These are phyloP conservation scores for Ustilago curta DNA, from an alignment of 1,284 basidiomycete genomes.

Conservation along the genomic window DNA sequence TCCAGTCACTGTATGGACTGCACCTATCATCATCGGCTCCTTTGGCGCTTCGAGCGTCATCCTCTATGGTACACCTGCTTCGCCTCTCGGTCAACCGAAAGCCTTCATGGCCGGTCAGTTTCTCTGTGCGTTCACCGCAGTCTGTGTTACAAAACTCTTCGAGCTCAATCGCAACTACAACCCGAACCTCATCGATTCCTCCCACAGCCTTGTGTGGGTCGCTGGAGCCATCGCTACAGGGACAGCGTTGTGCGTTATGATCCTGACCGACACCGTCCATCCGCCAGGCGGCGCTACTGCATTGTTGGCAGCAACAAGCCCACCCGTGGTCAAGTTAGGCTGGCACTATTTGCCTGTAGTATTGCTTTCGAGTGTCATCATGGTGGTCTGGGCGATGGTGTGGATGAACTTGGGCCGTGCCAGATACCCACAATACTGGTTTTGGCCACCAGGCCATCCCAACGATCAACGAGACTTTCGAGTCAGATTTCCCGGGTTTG, in stretches of 20 bases:
- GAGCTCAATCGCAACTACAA: slow-evolving; percentile 47
- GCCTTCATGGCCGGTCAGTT: slow-evolving; percentile 52
- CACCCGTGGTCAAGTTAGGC: slow-evolving; percentile 41
- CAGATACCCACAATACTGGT: slow-evolving; percentile 39
- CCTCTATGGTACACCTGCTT: slow-evolving; percentile 53
- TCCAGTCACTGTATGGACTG: slow-evolving; percentile 41
- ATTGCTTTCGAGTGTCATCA: slow-evolving; percentile 44
- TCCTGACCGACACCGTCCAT: slow-evolving; percentile 52
- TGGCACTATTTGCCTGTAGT: slow-evolving; percentile 53
- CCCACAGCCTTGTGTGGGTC: slow-evolving; percentile 51
- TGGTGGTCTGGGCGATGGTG: slow-evolving; percentile 49
- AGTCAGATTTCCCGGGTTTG: slow-evolving; percentile 28
- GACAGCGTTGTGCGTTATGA: slow-evolving; percentile 47
- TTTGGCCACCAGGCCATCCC: slow-evolving; percentile 27
- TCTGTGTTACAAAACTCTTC: slow-evolving; percentile 57
- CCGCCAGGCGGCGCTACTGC: slow-evolving; percentile 56
- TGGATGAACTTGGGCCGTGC: slow-evolving; percentile 55
- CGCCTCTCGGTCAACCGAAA: slow-evolving; percentile 50
- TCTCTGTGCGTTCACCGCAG: slow-evolving; percentile 41
- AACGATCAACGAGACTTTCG: slow-evolving; percentile 25
- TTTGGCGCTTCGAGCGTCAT: slow-evolving; percentile 57
- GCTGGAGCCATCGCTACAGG: slow-evolving; percentile 46
- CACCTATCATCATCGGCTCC: slow-evolving; percentile 55
- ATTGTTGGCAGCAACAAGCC: slow-evolving; percentile 42
- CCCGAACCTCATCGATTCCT: slow-evolving; percentile 38